phyloP scores from a whole-genome alignment of 306 rosid species.

The Dicorynia guianensis region DNA sequence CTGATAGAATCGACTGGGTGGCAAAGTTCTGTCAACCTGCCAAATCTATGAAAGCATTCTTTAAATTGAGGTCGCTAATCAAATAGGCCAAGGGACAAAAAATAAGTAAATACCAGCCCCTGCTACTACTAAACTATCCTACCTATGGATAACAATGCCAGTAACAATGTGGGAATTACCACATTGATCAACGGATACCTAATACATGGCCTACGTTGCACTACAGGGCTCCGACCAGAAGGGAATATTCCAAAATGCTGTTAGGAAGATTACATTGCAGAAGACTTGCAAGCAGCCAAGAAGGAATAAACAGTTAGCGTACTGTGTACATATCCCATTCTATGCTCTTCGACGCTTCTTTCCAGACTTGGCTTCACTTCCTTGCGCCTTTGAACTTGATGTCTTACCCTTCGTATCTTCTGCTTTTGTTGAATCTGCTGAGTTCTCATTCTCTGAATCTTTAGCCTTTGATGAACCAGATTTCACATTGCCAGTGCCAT shows the following conservation, averaged over 20 bases:
- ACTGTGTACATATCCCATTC: constrained; percentile 33
- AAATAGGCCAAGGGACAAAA: constrained; percentile 25
- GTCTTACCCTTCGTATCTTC: constrained; percentile 64
- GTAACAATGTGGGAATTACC: constrained; percentile 44
- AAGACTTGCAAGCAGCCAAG: not conserved
- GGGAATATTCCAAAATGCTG: constrained; percentile 32
- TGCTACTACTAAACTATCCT: constrained; percentile 51
- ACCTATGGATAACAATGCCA: constrained; percentile 51
- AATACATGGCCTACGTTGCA: constrained; percentile 32
- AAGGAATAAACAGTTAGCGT: constrained; percentile 10
- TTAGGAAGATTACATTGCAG: not conserved
- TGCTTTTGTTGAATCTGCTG: constrained; percentile 44
- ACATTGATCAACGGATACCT: constrained; percentile 39
- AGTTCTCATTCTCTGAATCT: constrained; percentile 56
- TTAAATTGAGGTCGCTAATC: constrained; percentile 37
- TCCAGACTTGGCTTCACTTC: constrained; percentile 63
- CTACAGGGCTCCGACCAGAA: constrained; percentile 34
- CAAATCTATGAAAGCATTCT: constrained; percentile 35
- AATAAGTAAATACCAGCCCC: constrained; percentile 41
- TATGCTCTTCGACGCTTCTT: constrained; percentile 75
- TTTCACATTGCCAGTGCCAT: constrained; percentile 59
- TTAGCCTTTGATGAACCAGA: constrained; percentile 52
- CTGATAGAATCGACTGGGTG: not conserved
- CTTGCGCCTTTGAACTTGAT: constrained; percentile 55
- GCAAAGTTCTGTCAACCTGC: constrained; percentile 17